Conservation (phyloP, 805 yeast species). For the Lipomyces starkeyi region DNA sequence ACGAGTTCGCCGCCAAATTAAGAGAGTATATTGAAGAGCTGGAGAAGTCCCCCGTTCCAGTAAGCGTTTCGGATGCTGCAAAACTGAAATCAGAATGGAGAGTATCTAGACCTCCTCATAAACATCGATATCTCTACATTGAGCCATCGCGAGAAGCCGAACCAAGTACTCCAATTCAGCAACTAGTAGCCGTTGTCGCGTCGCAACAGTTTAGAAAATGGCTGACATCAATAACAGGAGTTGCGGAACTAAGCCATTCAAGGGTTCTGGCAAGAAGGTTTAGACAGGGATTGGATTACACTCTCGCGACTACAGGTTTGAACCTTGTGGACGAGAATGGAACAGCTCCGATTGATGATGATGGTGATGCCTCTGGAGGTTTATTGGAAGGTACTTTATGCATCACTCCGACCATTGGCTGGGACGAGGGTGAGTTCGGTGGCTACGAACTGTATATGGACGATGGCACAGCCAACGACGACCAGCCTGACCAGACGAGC, state of each 20-base stretch:
- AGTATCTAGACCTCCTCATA: conserved; percentile 91
- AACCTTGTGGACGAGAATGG: conserved; percentile 41
- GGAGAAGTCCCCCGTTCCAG: conserved; percentile 44
- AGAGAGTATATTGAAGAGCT: conserved; percentile 59
- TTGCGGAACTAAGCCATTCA: conserved; percentile 62
- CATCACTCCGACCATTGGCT: conserved; percentile 79
- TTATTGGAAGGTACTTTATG: conserved; percentile 79
- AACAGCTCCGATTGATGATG: conserved; percentile 44
- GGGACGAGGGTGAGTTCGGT: conserved; percentile 81
- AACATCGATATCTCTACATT: conserved; percentile 82
- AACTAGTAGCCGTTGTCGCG: conserved; percentile 34
- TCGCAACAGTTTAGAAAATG: conserved; percentile 67
- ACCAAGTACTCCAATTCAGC: conserved; percentile 17
- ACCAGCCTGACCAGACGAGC: conserved; percentile 61
- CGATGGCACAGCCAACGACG: conserved; percentile 39
- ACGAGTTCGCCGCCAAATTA: conserved; percentile 57
- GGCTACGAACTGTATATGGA: conserved; percentile 92
- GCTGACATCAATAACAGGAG: conserved; percentile 65
- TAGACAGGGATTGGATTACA: conserved; percentile 94
- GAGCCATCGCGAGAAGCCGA: conserved; percentile 58
- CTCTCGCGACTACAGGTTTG: conserved; percentile 70
- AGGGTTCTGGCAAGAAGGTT: conserved; percentile 80
- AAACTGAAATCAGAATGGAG: conserved; percentile 77
- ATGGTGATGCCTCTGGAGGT: conserved; percentile 51
- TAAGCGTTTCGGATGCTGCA: conserved; percentile 46